A percentile compares a stretch with the other conserved stretches of the same genome.
phyloP scores from a whole-genome alignment of 2,329 filamentous ascomycete genomes.

The Coniochaeta sp. region DNA sequence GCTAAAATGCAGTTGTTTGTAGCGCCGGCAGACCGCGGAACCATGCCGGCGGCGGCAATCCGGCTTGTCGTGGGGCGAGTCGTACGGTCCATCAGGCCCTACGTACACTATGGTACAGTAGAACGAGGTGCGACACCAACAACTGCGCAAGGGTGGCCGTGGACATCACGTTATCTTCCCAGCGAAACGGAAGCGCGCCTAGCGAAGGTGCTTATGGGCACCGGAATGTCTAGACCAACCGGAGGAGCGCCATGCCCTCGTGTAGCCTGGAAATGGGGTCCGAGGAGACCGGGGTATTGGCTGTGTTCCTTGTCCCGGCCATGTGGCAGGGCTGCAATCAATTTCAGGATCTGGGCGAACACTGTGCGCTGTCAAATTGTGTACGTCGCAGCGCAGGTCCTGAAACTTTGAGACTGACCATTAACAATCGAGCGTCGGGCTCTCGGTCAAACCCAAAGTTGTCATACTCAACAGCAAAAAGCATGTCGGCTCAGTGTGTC shows the following conservation, averaged over 20 bases:
- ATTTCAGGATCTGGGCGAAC: not conserved
- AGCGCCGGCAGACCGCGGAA: not conserved
- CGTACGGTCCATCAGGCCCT: not conserved
- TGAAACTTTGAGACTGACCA: not conserved
- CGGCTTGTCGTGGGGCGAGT: not conserved
- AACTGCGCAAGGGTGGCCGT: not conserved
- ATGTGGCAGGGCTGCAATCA: slow-evolving; percentile 1
- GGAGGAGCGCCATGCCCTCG: not conserved
- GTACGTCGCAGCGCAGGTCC: not conserved
- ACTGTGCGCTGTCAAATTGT: not conserved
- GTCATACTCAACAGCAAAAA: not conserved
- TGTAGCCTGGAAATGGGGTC: not conserved
- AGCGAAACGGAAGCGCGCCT: not conserved
- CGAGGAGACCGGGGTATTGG: not conserved
- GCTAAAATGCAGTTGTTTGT: not conserved
- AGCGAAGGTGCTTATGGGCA: not conserved
- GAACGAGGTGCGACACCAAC: not conserved
- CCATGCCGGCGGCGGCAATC: not conserved
- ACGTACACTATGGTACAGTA: too few relatives aligned
- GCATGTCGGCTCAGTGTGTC: too few relatives aligned
- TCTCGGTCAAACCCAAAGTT: not conserved
- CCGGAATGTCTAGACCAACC: not conserved
- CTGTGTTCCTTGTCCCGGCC: not conserved
- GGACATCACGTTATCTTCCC: not conserved
- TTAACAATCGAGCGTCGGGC: not conserved